Conservation (phyloP, 805 yeast genomes). For the Tetrapisispora namnaoensis region DNA sequence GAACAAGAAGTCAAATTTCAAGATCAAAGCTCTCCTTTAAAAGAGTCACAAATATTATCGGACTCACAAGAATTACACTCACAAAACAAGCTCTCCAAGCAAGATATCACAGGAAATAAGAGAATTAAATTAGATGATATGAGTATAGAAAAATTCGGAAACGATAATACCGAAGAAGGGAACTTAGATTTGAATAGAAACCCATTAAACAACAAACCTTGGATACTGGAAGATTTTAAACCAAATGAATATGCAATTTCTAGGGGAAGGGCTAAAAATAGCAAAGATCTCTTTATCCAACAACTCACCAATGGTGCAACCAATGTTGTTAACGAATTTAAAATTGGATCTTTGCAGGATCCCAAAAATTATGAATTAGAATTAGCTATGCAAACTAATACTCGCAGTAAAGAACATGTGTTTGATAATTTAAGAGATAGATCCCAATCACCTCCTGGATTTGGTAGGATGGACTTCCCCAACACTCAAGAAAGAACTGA, state of each 20-base stretch:
- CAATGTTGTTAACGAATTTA: constrained; percentile 12
- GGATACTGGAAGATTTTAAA: constrained; percentile 29
- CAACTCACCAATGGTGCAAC: constrained; percentile 1
- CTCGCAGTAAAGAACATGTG: constrained; percentile 11
- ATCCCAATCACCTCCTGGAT: constrained; percentile 48
- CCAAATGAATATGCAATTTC: constrained; percentile 12
- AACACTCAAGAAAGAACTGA: constrained; percentile 39
- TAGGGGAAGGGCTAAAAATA: constrained; percentile 1
- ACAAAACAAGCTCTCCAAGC: not conserved
- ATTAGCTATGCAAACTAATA: not conserved
- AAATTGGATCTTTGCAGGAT: constrained; percentile 14
- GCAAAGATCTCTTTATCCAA: not conserved
- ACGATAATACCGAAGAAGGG: not conserved
- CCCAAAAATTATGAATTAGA: not conserved
- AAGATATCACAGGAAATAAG: not conserved
- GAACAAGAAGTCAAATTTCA: not conserved
- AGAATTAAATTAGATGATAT: not conserved
- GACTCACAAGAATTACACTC: not conserved
- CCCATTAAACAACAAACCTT: constrained; percentile 22
- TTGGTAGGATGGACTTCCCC: constrained; percentile 51
- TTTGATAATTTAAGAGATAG: constrained; percentile 28
- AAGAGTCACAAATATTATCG: not conserved
- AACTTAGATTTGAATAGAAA: constrained; percentile 14
- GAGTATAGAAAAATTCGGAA: not conserved
- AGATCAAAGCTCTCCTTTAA: constrained; percentile 4